A percentile compares a stretch with the other conserved stretches of the same genome.
These are phyloP conservation scores for Penicillium paxilli DNA, from an alignment of 495 filamentous ascomycete species.

Conservation along the genomic window DNA sequence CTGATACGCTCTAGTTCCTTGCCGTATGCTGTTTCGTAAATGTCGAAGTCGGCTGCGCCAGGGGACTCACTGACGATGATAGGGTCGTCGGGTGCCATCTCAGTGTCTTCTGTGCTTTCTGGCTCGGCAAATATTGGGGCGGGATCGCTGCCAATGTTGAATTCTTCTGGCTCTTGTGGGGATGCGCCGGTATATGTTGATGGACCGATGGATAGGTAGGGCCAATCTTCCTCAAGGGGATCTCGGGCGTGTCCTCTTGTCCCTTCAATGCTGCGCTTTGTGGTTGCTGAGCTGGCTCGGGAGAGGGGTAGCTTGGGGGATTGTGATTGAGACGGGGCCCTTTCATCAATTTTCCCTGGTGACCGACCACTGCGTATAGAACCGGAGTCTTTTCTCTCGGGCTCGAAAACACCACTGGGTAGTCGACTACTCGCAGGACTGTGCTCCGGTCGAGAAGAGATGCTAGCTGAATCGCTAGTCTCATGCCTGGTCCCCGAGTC, in stretches of 20 bases:
- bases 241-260: slow-evolving; percentile 68
- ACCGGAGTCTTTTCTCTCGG: slow-evolving; percentile 30
- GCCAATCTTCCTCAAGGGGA: slow-evolving; percentile 57
- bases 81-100: slow-evolving; percentile 14
- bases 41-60: slow-evolving; percentile 73
- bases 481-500: slow-evolving; percentile 21
- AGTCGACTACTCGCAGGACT: slow-evolving; percentile 18
- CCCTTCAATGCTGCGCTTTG: slow-evolving; percentile 44
- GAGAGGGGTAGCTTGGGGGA: slow-evolving; percentile 28
- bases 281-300: slow-evolving; percentile 38
- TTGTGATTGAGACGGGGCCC: slow-evolving; percentile 22
- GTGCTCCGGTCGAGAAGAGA: slow-evolving; percentile 15
- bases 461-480: slow-evolving; percentile 19
- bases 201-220: slow-evolving; percentile 74
- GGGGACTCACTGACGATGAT: slow-evolving; percentile 76
- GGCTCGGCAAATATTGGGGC: slow-evolving; percentile 24
- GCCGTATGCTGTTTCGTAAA: slow-evolving; percentile 86
- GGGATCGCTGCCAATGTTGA: slow-evolving; percentile 13
- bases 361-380: slow-evolving; percentile 28
- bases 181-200: slow-evolving; percentile 42
- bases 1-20: slow-evolving; percentile 75
- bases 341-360: slow-evolving; percentile 20
- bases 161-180: slow-evolving; percentile 9
- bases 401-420: slow-evolving; percentile 16
- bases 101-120: slow-evolving; percentile 21